Evolutionary conservation across 108 stramenopile species (phyloP).

Genomic region (Fragilariopsis cylindrus): DNA sequence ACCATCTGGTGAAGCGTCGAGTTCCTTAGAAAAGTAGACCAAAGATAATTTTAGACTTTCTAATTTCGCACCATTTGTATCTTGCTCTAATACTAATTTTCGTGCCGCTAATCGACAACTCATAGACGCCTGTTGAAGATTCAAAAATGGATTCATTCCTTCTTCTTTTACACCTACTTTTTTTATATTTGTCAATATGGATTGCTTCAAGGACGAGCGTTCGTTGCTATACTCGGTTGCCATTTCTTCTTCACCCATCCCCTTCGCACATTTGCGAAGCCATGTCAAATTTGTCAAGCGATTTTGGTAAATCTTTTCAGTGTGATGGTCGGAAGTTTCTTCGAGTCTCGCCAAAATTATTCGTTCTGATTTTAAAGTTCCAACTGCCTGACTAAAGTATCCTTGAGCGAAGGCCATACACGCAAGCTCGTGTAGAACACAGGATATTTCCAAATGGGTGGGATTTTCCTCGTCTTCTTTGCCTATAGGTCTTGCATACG

Average conservation of each 20-base stretch:
- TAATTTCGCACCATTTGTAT: background rate
- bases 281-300: slow-evolving; percentile 66
- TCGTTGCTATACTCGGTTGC: slow-evolving; percentile 30
- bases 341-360: slow-evolving; percentile 43
- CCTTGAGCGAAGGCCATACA: slow-evolving; percentile 53
- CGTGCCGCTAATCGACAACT: slow-evolving; percentile 46
- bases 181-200: slow-evolving; percentile 5
- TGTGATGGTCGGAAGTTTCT: slow-evolving; percentile 39
- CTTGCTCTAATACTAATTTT: slow-evolving; percentile 45
- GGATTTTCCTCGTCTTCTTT: slow-evolving; percentile 42
- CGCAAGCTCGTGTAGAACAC: slow-evolving; percentile 63
- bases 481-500: slow-evolving; percentile 47
- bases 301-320: slow-evolving; percentile 49
- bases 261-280: slow-evolving; percentile 64
- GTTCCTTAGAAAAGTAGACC: slow-evolving; percentile 32
- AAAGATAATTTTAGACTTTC: slow-evolving; percentile 15
- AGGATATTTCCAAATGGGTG: slow-evolving; percentile 62
- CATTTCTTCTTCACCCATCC: slow-evolving; percentile 44
- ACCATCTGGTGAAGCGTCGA: slow-evolving; percentile 19
- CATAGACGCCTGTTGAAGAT: slow-evolving; percentile 41
- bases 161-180: background rate
- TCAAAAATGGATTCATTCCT: background rate
- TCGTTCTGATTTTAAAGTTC: slow-evolving; percentile 48
- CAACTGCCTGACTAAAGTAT: slow-evolving; percentile 33
- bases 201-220: slow-evolving; percentile 32